Evolutionary conservation across 192 early-diverging fungal genomes (phyloP).

Genomic region (Umbelopsis sp.): DNA sequence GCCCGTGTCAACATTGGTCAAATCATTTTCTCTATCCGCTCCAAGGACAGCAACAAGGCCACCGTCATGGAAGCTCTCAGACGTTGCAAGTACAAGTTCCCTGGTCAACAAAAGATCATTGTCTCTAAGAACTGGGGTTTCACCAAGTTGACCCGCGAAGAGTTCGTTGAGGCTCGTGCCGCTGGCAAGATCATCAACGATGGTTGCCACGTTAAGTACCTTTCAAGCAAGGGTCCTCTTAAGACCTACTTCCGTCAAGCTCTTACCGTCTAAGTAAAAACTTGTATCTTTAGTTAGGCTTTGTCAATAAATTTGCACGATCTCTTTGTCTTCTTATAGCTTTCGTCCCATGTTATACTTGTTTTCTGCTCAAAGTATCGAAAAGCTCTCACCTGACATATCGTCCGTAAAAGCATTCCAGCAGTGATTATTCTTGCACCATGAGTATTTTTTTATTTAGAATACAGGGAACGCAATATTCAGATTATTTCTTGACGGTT

Average conservation of each 20-base stretch:
- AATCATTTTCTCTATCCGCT: conserved; percentile 93
- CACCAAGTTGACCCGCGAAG: conserved; percentile 93
- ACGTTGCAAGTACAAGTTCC: conserved; percentile 99
- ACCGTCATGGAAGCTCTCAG: conserved; percentile 88
- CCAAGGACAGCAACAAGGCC: conserved; percentile 93
- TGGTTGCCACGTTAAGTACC: conserved; percentile 94
- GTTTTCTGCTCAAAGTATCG: no score
- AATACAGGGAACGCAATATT: no score
- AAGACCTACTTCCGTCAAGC: conserved; percentile 35
- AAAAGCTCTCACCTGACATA: no score
- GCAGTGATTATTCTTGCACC: no score
- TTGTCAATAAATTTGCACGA: background rate
- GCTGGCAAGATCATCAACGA: conserved; percentile 85
- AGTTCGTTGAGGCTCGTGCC: conserved; percentile 80
- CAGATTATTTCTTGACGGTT: no score
- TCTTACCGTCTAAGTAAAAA: conserved; percentile 27
- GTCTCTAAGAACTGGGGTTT: conserved; percentile 99
- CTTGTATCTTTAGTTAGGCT: conserved; percentile 4
- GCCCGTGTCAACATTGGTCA: conserved; percentile 99
- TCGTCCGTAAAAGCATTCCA: no score
- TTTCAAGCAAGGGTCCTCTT: conserved; percentile 84
- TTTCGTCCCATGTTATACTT: no score
- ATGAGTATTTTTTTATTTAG: no score
- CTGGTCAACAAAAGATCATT: conserved; percentile 98
- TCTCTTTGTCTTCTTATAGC: no score